Base-by-base conservation (phyloP, 129 eudicot species). In the Deinandra increscens region DNA sequence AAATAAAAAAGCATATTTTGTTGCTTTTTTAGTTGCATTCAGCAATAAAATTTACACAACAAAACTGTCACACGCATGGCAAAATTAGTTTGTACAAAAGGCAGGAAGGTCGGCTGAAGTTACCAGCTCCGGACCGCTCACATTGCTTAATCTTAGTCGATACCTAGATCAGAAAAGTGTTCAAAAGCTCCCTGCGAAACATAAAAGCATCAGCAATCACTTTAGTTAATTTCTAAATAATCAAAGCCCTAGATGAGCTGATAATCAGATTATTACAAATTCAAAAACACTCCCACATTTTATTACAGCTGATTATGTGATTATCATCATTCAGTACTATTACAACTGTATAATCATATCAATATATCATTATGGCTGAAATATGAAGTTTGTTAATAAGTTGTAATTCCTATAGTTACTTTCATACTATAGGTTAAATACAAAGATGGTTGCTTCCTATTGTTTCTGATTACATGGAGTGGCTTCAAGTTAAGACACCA, bases 101-200 rank as follows among this genome's bases (percentile, higher is more conserved):
- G 29, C 59, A 33, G 17, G 14, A 18, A 45, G 8, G 17, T 67
- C 18, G 19, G 60, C 46, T 66, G 26, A 66, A 66, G 34, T 43
- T 46, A 66, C 14, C 66, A 17, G 7, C 44, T 34, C 13, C 43
- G 34, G 17, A 7, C 53, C 10, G 29, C 37, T 45, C 26, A n/a
- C 4, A 19, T 20, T 12, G 15, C 50, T 20, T 73, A 64, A 73
- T 63, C 34, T 91, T 74, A 91, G 56, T 91, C 97, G 34, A 91
- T 85, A 53, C 97, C 97, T 89, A 91, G 77, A 74, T 80, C 81
- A 23, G 92, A 83, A 37, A 87, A 87, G 10, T 86, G 86, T 75
- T 88, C 97, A 66, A 83, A 80, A 36, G 84, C 84, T 39, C 81
- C 96, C 97, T 91, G 92, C 22, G 10, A 39, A 73, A 64, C 60